Evolutionary conservation across 495 filamentous ascomycete species (phyloP), one percentile per base, ranked within the genome.

Genomic region (Aspergillus carlsbadensis): DNA sequence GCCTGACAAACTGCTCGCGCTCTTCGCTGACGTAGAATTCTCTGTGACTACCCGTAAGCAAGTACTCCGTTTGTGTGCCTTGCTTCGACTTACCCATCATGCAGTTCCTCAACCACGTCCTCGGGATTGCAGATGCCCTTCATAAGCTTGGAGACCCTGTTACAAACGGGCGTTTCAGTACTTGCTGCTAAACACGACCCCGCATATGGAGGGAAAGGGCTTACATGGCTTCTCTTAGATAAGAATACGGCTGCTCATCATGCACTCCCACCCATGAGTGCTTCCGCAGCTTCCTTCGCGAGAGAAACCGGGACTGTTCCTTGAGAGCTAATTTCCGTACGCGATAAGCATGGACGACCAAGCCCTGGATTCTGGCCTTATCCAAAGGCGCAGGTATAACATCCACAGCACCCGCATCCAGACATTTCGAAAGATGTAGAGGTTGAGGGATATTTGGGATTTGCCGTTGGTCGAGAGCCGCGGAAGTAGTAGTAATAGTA

Each of bases 251-350:
- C 65, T 92, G 90, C 64, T 87, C 81, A 65, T 92, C 86, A 60
- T 88, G 81, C n/a, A 93, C 81, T 24, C 91, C 91, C 37, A 97
- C 90, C 92, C 91, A 96, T 2, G 92, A 96, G 47, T 90, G 84
- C 70, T 94, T 95, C 49, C 92, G 81, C 18, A 81, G 80, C 58
- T 84, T 82, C 61, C 83, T 89, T 31, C 66, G 64, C 20, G 87
- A 83, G 13, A 90, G 59, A 47, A 89, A 81, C 4, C 82, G 79
- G 22, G 85, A 81, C 65, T 89, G 84, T 48, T 90, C 86, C 63
- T 80, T 82, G 22, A 81, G 79, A 18, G 87, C 83, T 53, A 89
- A 81, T 65, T 85, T 89, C 57, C 87, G 87, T 11, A 84, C 84
- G 49, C 90, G 84, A 72, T 93, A 95, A 29, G 88, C 91, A 70